These are phyloP conservation scores for Knufia petricola DNA, from an alignment of 2,329 filamentous ascomycete species.

Conservation along the genomic window DNA sequence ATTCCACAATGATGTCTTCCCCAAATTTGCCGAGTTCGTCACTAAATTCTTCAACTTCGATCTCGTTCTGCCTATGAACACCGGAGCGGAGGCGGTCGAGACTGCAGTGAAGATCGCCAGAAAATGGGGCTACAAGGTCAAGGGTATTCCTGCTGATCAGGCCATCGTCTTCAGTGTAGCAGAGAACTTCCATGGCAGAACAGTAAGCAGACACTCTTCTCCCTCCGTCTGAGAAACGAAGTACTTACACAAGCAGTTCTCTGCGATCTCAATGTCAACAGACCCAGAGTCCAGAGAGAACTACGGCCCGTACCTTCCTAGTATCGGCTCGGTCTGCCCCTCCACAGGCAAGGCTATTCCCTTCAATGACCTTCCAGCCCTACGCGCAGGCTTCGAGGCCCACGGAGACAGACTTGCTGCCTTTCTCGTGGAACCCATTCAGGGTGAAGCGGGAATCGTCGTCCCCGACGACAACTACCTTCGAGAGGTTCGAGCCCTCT, in stretches of 20 bases:
- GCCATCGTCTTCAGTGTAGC: slow-evolving; percentile 74
- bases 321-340: slow-evolving; percentile 68
- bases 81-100: slow-evolving; percentile 90
- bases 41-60: slow-evolving; percentile 85
- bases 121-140: slow-evolving; percentile 97
- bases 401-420: slow-evolving; percentile 81
- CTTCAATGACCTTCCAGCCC: slow-evolving; percentile 75
- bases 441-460: slow-evolving; percentile 93
- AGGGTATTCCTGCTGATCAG: slow-evolving; percentile 75
- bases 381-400: slow-evolving; percentile 67
- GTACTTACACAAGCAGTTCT: slow-evolving; percentile 52
- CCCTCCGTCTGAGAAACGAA: background rate
- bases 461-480: slow-evolving; percentile 90
- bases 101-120: slow-evolving; percentile 91
- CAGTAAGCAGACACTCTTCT: slow-evolving; percentile 48
- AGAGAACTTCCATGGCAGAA: slow-evolving; percentile 95
- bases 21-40: slow-evolving; percentile 86
- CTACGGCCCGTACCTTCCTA: slow-evolving; percentile 91
- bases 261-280: slow-evolving; percentile 87
- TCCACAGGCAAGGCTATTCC: slow-evolving; percentile 67
- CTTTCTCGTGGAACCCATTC: slow-evolving; percentile 92
- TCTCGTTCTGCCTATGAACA: slow-evolving; percentile 98
- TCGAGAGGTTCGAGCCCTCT: slow-evolving; percentile 66
- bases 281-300: slow-evolving; percentile 94
- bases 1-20: slow-evolving; percentile 98